A percentile compares a stretch with the other conserved stretches of the same genome.
These are phyloP conservation scores for Xylariaceae sp. DNA, from an alignment of 2,329 filamentous ascomycete species.

Conservation along the genomic window DNA sequence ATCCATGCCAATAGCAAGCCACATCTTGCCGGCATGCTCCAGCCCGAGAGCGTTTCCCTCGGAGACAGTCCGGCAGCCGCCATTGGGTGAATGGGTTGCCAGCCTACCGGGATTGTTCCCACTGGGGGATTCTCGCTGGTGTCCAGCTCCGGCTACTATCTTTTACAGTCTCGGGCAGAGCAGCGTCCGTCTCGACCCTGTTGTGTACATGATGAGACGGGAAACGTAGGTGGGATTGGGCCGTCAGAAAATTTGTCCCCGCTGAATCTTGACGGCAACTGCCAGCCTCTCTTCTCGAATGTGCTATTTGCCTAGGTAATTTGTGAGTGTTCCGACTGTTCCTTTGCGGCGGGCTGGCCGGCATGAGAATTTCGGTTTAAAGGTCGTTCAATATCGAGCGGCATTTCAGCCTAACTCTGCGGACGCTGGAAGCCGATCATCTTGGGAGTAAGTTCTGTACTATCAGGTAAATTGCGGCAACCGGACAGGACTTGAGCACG, in stretches of 20 bases:
- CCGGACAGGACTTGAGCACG: conserved; percentile 23
- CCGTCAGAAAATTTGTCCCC: conserved; percentile 20
- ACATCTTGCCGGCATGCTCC: conserved; percentile 25
- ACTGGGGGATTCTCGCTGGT: conserved; percentile 21
- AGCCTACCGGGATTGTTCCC: conserved; percentile 27
- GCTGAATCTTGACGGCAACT: conserved; percentile 23
- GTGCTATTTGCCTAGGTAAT: conserved; percentile 29
- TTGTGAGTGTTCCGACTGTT: conserved; percentile 23
- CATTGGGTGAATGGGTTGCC: conserved; percentile 30
- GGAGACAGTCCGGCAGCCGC: conserved; percentile 21
- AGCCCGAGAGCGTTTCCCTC: conserved; percentile 31
- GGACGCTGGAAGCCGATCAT: conserved; percentile 23
- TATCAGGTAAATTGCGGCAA: conserved; percentile 24
- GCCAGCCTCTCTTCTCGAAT: conserved; percentile 20
- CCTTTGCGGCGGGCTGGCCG: conserved; percentile 26
- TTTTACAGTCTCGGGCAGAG: conserved; percentile 20
- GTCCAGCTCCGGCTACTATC: conserved; percentile 22
- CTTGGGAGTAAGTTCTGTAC: conserved; percentile 24
- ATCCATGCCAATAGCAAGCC: conserved; percentile 26
- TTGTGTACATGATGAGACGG: conserved; percentile 27
- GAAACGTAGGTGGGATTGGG: conserved; percentile 18
- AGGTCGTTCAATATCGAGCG: conserved; percentile 26
- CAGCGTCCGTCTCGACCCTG: conserved; percentile 24
- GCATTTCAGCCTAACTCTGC: conserved; percentile 24
- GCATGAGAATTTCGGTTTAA: conserved; percentile 29